Percentiles rank a stretch among this genome's conserved stretches.
These are phyloP conservation scores for Leucosporidium scottii DNA, from an alignment of 768 basidiomycete species.

Conservation along the genomic window DNA sequence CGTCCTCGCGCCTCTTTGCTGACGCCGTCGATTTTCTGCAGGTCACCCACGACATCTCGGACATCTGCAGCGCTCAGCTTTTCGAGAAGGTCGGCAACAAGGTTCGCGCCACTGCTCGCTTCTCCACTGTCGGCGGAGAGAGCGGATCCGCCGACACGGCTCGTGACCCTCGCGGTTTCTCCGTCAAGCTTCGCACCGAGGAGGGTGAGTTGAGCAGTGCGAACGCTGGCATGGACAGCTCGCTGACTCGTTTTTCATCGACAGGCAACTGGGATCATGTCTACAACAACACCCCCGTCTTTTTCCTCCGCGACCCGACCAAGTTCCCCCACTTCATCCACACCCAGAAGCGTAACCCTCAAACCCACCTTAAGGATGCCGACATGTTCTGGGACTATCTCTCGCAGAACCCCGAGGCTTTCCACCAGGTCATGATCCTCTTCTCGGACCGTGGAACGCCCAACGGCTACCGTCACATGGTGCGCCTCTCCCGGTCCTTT, in stretches of 20 bases:
- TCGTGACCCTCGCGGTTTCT: constrained; percentile 46
- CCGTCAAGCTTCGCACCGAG: constrained; percentile 46
- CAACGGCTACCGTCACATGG: constrained; percentile 57
- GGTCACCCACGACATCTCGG: constrained; percentile 43
- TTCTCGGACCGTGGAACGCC: constrained; percentile 48
- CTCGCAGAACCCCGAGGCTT: constrained; percentile 43
- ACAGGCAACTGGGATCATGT: constrained; percentile 46
- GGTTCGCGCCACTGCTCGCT: constrained; percentile 37
- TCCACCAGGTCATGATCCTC: constrained; percentile 48
- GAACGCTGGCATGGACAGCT: too few species aligned
- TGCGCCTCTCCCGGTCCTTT: too few species aligned
- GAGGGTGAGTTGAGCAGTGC: constrained; percentile 33
- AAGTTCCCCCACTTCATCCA: constrained; percentile 50
- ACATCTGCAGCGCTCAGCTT: constrained; percentile 44
- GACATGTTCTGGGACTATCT: constrained; percentile 53
- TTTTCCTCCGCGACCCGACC: constrained; percentile 43
- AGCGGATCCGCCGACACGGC: constrained; percentile 46
- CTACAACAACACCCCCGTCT: constrained; percentile 41
- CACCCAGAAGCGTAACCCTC: constrained; percentile 59
- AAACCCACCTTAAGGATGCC: constrained; percentile 80
- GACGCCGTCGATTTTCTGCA: neutral
- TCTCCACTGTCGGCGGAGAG: constrained; percentile 50
- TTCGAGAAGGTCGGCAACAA: constrained; percentile 43
- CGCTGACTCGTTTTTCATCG: too few species aligned
- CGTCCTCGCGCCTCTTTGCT: neutral